These are phyloP conservation scores for Thielaviopsis punctulata DNA, from an alignment of 2,329 filamentous ascomycete species.

Conservation along the genomic window DNA sequence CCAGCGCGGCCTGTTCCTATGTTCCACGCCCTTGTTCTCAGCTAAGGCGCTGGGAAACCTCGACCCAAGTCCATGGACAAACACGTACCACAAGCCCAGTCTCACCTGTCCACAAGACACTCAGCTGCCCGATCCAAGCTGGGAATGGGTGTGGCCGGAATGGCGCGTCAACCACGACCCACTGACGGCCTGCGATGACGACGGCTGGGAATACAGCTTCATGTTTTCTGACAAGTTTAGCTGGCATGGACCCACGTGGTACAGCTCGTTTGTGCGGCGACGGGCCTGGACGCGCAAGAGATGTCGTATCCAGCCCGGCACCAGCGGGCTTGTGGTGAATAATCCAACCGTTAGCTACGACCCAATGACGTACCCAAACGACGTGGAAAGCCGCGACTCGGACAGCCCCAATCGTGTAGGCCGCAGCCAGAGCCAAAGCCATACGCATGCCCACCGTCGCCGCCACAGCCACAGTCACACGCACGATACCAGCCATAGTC, in stretches of 20 bases:
- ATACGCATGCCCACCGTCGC: neutral
- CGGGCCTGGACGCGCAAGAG: constrained; percentile 76
- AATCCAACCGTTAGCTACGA: neutral
- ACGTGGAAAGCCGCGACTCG: neutral
- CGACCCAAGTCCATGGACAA: constrained; percentile 80
- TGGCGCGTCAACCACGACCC: constrained; percentile 55
- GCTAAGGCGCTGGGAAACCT: constrained; percentile 67
- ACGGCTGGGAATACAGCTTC: constrained; percentile 94
- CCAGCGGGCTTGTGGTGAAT: constrained; percentile 15
- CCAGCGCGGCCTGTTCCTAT: constrained; percentile 77
- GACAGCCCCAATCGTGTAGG: neutral
- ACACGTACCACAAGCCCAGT: constrained; percentile 41
- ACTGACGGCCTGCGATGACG: constrained; percentile 53
- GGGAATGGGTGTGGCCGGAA: constrained; percentile 68
- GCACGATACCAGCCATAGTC: neutral
- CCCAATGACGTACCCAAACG: neutral
- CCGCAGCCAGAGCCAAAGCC: neutral
- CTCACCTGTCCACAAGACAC: constrained; percentile 62
- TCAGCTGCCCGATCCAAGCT: constrained; percentile 83
- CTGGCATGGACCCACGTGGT: constrained; percentile 89
- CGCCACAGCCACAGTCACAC: neutral
- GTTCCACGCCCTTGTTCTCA: constrained; percentile 81
- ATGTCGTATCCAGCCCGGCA: constrained; percentile 37
- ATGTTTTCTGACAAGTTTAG: constrained; percentile 57
- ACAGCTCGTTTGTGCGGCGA: constrained; percentile 83